These are phyloP conservation scores for Arachis hypogaea DNA, from an alignment of 306 rosid species.

Conservation along the genomic window DNA sequence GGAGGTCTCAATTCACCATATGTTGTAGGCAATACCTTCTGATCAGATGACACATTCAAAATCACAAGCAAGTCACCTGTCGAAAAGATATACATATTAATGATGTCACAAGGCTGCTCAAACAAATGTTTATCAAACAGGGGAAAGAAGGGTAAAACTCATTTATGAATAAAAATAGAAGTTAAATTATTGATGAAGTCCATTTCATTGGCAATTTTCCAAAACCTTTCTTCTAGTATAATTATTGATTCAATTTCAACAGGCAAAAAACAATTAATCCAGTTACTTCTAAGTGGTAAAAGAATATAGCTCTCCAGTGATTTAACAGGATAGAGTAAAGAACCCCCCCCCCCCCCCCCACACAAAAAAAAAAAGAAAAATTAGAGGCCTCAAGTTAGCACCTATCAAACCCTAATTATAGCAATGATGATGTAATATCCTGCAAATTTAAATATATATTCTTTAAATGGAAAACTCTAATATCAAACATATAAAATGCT, in stretches of 20 bases:
- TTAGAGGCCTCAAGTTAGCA: background rate
- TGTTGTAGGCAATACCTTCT: constrained; percentile 75
- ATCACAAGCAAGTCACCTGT: constrained; percentile 82
- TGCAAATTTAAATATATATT: background rate
- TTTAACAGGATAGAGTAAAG: constrained; percentile 9
- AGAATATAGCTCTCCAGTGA: background rate
- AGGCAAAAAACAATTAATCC: constrained; percentile 5
- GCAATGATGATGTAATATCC: background rate
- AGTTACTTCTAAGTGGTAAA: background rate
- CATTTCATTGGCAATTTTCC: constrained; percentile 16
- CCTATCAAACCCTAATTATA: background rate
- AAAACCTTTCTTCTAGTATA: constrained; percentile 2
- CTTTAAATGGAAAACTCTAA: constrained; percentile 2
- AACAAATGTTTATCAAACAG: background rate
- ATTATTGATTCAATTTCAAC: background rate
- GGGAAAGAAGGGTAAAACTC: background rate
- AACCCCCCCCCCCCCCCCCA: no score
- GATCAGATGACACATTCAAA: constrained; percentile 74
- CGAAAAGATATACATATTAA: constrained; percentile 28
- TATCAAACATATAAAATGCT: constrained; percentile 3
- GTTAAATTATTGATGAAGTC: background rate
- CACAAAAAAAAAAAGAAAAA: background rate
- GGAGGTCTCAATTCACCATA: constrained; percentile 97
- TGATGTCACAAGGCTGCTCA: constrained; percentile 26
- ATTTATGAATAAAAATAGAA: background rate